Base-by-base conservation (phyloP, 208 protist species). In the Leishmania tropica region DNA sequence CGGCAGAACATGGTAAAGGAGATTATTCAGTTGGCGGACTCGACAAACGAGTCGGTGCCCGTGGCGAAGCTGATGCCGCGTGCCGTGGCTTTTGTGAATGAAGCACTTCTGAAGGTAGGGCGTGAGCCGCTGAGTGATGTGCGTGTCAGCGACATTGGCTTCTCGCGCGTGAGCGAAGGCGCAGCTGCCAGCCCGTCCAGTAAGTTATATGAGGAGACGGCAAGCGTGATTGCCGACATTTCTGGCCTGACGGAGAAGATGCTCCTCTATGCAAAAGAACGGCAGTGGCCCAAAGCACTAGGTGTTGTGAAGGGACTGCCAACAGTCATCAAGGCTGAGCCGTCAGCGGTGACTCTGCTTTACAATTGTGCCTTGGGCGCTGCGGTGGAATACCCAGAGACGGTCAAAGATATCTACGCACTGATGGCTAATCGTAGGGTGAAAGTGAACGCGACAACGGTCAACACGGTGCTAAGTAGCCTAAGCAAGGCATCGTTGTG, bases 281-380 rank as follows among this genome's bases (percentile, higher is more conserved):
- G 83, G 54, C 78, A 98, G 77, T 98, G 95, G 93, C 76, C 60
- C 7, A 90, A 88, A 79, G 93, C 95, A 62, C 78, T 96, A 15
- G 71, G 85, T 21, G 79, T 89, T 13, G 79, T 98, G 1, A 56
- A 85, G 17, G 42, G 73, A 40, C 79, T 95, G 19, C 75, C 77
- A 37, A 62, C 42, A 11, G n/a, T 78, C 15, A 75, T 70, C 37
- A 42, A 76, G 54, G 84, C 87, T 35, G 89, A 94, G 54, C 71
- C 85, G 4, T 89, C 90, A 7, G 89, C 93, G 24, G 53, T 96
- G n/a, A 96, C 93, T 24, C 85, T 98, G n/a, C 54, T 98, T 13
- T 97, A 96, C 86, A 98, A 98, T 77, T 98, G 95, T 70, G 93
- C 91, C 19, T 78, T 98, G 51, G 93, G 91, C 75, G 90, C 95